phyloP scores from a whole-genome alignment of 352 stramenopile species.

The Saprolegnia diclina region DNA sequence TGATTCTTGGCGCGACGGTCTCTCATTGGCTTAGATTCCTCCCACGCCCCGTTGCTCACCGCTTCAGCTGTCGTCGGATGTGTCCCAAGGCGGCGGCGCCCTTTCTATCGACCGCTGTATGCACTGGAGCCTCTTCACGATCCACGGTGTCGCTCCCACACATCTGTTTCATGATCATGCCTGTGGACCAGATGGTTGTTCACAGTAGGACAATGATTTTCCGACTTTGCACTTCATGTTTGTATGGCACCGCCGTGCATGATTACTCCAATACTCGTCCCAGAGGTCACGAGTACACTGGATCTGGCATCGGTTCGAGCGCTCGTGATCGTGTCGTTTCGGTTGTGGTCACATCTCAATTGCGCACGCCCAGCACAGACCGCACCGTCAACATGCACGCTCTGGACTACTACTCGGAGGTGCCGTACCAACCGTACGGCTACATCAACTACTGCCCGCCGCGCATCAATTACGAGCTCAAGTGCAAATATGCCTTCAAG shows the following conservation, averaged over 20 bases:
- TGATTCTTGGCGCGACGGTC: neutral
- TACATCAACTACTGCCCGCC: constrained; percentile 1
- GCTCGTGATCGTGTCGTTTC: neutral
- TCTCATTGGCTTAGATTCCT: neutral
- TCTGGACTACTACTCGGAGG: neutral
- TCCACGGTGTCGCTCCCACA: constrained; percentile 2
- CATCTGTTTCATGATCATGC: constrained; percentile 9
- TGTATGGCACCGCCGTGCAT: neutral
- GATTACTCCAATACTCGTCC: constrained; percentile 10
- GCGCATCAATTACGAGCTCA: constrained; percentile 1
- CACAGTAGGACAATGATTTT: constrained; percentile 18
- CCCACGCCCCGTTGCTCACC: neutral
- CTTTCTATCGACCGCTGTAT: constrained; percentile 5
- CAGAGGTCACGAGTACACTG: neutral
- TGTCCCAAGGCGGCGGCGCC: neutral
- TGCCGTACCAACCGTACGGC: constrained; percentile 1
- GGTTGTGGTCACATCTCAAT: constrained; percentile 9
- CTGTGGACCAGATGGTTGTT: neutral
- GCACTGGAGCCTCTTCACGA: neutral
- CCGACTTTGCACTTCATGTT: constrained; percentile 4
- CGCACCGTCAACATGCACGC: neutral
- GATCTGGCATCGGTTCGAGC: neutral
- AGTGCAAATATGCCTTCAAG: constrained; percentile 66
- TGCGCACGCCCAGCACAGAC: neutral
- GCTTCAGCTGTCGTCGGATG: neutral